Evolutionary conservation across 2,329 filamentous ascomycete genomes (phyloP).

Genomic region (Fusarium haematococcum): DNA sequence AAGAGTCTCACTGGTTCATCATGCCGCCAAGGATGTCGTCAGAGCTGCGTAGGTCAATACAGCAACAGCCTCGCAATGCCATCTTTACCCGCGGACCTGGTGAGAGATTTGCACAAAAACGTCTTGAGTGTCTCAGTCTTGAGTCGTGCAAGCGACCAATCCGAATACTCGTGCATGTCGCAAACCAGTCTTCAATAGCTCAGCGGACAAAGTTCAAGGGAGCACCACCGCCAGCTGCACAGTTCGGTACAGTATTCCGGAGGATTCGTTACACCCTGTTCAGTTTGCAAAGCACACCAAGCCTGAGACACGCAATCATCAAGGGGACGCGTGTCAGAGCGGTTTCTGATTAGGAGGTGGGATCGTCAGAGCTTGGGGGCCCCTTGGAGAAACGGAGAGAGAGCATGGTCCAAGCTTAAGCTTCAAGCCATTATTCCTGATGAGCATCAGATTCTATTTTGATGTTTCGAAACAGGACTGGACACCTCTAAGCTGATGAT

Average conservation of each 20-base stretch:
- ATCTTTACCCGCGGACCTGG: background rate
- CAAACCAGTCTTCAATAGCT: background rate
- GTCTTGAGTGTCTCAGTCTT: conserved; percentile 13
- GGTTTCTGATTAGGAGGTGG: conserved; percentile 32
- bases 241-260: conserved; percentile 18
- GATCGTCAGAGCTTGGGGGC: background rate
- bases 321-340: conserved; percentile 42
- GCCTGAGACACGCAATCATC: conserved; percentile 30
- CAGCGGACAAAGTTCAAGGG: conserved; percentile 24
- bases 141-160: conserved; percentile 8
- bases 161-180: conserved; percentile 12
- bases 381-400: background rate
- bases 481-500: background rate
- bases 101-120: background rate
- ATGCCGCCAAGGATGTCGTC: background rate
- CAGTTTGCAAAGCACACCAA: background rate
- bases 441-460: background rate
- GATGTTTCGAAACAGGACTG: background rate
- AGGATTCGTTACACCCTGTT: background rate
- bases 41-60: background rate
- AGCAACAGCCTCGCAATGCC: background rate
- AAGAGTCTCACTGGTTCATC: background rate
- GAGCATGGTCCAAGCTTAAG: conserved; percentile 4
- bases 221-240: background rate
- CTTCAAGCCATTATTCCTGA: background rate